Evolutionary conservation across 495 filamentous ascomycete species (phyloP).

Genomic region (Physcia stellaris): DNA sequence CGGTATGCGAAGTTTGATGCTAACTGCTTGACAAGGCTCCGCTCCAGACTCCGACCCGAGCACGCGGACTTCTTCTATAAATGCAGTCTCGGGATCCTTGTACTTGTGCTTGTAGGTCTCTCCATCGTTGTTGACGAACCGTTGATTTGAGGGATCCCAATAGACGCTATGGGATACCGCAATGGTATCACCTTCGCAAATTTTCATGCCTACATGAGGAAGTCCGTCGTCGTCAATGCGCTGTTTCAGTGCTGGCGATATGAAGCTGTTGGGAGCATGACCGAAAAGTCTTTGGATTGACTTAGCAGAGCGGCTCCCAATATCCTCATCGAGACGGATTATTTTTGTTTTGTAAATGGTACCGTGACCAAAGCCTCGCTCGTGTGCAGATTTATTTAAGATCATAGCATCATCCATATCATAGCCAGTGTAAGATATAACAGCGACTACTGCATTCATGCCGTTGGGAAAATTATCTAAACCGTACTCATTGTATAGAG

Average conservation of each 20-base stretch:
- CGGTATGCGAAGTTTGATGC: constrained; percentile 85
- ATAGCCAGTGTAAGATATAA: constrained; percentile 97
- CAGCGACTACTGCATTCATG: constrained; percentile 91
- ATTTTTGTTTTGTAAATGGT: constrained; percentile 97
- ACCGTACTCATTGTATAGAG: constrained; percentile 88
- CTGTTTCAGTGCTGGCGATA: constrained; percentile 48
- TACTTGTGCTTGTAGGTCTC: constrained; percentile 76
- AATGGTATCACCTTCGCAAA: constrained; percentile 69
- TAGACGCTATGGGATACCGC: constrained; percentile 84
- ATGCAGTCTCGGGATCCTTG: constrained; percentile 77
- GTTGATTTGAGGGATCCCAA: constrained; percentile 47
- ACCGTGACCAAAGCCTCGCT: constrained; percentile 92
- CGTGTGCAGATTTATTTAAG: constrained; percentile 92
- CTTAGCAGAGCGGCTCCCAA: constrained; percentile 37
- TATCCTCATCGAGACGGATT: constrained; percentile 61
- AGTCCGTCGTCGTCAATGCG: constrained; percentile 78
- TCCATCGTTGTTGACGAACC: constrained; percentile 59
- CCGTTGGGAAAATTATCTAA: constrained; percentile 98
- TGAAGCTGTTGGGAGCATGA: constrained; percentile 56
- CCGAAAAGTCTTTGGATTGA: constrained; percentile 67
- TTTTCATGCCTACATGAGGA: constrained; percentile 58
- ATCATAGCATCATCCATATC: constrained; percentile 99
- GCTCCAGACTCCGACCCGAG: constrained; percentile 69
- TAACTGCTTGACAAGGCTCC: constrained; percentile 71
- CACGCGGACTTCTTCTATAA: constrained; percentile 83